Evolutionary conservation across 441 rosid genomes (phyloP).

Genomic region (Eutrema salsugineum): DNA sequence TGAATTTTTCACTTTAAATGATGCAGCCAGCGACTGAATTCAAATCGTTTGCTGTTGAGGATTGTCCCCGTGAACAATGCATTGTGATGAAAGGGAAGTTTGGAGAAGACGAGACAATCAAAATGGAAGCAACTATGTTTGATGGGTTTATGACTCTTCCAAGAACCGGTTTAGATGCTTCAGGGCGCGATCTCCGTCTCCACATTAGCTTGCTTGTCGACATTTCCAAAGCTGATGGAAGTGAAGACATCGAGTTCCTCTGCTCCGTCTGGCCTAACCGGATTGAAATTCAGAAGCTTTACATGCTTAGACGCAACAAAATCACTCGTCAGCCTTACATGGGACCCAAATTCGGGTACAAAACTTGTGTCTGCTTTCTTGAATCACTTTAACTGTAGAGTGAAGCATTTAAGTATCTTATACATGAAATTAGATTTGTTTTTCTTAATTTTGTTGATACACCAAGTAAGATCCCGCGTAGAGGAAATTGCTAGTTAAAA

Average conservation of each 20-base stretch:
- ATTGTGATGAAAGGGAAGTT: slow-evolving; percentile 45
- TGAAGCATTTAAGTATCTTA: not conserved
- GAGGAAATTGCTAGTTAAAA: not conserved
- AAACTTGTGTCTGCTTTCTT: not conserved
- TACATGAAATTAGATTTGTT: not conserved
- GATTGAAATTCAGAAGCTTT: slow-evolving; percentile 54
- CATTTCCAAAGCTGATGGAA: slow-evolving; percentile 43
- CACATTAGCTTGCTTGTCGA: slow-evolving; percentile 59
- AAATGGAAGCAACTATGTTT: slow-evolving; percentile 69
- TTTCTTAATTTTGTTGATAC: not conserved
- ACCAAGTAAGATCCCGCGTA: not conserved
- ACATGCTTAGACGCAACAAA: slow-evolving; percentile 35
- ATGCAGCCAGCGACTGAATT: slow-evolving; percentile 49
- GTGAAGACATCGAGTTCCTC: slow-evolving; percentile 40
- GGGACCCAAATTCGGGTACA: slow-evolving; percentile 62
- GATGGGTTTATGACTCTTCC: slow-evolving; percentile 48
- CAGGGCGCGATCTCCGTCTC: slow-evolving; percentile 42
- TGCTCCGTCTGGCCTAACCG: slow-evolving; percentile 79
- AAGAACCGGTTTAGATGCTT: slow-evolving; percentile 43
- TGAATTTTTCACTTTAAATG: not conserved
- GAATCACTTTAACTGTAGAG: not conserved
- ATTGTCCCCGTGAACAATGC: slow-evolving; percentile 52
- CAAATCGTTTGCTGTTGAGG: slow-evolving; percentile 55
- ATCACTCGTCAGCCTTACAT: slow-evolving; percentile 39
- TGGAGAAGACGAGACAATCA: slow-evolving; percentile 42